Conservation (phyloP, 192 early-diverging fungal genomes). For the Rhizophlyctis rosea region DNA sequence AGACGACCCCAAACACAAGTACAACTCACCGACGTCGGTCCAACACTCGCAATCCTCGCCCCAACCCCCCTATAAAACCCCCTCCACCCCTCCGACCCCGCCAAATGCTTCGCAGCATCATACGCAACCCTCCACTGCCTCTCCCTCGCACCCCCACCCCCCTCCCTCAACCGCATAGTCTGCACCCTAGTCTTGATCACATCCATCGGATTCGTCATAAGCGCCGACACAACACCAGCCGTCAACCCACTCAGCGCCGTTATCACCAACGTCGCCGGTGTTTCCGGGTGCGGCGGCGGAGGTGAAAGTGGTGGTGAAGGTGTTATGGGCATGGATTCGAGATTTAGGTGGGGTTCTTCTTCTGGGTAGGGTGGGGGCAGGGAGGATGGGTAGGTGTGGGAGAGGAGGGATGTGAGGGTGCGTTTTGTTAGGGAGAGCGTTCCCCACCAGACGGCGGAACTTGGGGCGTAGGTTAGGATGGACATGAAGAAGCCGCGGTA, state of each 20-base stretch:
- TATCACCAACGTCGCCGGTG: not conserved
- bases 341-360: too few species aligned
- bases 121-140: not conserved
- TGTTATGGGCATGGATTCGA: too few species aligned
- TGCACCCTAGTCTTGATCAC: conserved; percentile 25
- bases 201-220: conserved; percentile 19
- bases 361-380: too few species aligned
- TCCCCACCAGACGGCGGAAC: conserved; percentile 26
- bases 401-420: conserved; percentile 2
- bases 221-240: conserved; percentile 8
- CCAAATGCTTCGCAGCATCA: too few species aligned
- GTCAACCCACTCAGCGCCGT: not conserved
- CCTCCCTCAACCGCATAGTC: not conserved
- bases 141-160: not conserved
- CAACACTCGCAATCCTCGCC: conserved; percentile 21
- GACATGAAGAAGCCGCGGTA: conserved; percentile 23
- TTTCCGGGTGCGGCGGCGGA: not conserved
- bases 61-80: conserved; percentile 24
- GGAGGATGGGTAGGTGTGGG: too few species aligned
- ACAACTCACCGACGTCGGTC: conserved; percentile 10
- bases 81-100: conserved; percentile 4
- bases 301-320: not conserved
- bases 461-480: conserved; percentile 21
- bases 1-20: not conserved
- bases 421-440: conserved; percentile 17